A percentile compares a stretch with the other conserved stretches of the same genome.
Evolutionary conservation across 192 early-diverging fungal genomes (phyloP).

Genomic region (Geosiphon pyriformis): DNA sequence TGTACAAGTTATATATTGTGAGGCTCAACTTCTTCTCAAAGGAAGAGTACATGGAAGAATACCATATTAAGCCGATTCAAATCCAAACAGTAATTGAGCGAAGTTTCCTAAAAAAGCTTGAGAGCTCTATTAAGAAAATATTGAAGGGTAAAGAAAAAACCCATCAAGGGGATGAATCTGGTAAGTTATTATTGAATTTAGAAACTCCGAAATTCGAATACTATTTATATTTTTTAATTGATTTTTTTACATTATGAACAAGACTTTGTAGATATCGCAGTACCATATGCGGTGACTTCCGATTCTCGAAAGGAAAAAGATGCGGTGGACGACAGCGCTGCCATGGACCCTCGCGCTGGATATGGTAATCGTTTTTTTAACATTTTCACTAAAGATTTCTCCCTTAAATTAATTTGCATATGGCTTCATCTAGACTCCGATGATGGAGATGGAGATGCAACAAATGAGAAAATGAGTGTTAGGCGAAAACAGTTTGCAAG

Average conservation of each 20-base stretch:
- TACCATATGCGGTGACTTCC: constrained; percentile 35
- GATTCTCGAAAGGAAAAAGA: constrained; percentile 45
- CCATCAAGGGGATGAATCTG: constrained; percentile 37
- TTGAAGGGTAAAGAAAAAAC: constrained; percentile 54
- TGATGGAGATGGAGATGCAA: constrained; percentile 69
- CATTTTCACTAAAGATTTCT: no score
- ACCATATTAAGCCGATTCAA: constrained; percentile 59
- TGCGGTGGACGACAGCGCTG: constrained; percentile 42
- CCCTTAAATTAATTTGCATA: not conserved
- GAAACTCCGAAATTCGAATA: no score
- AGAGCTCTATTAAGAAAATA: constrained; percentile 69
- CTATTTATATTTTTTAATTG: no score
- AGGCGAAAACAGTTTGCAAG: constrained; percentile 61
- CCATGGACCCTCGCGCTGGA: not conserved
- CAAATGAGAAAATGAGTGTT: constrained; percentile 53
- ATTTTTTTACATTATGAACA: not conserved
- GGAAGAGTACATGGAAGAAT: constrained; percentile 70
- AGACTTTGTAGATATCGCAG: constrained; percentile 26
- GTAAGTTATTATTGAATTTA: constrained; percentile 18
- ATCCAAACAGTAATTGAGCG: constrained; percentile 71
- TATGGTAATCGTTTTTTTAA: not conserved
- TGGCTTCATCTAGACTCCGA: constrained; percentile 41
- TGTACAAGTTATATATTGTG: constrained; percentile 75
- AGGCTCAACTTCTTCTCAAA: constrained; percentile 81
- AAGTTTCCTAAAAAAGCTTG: constrained; percentile 69